Percentiles rank a stretch among this genome's conserved stretches.
These are phyloP conservation scores for Paramecium sonneborni DNA, from an alignment of 73 alveolate species.

Conservation along the genomic window DNA sequence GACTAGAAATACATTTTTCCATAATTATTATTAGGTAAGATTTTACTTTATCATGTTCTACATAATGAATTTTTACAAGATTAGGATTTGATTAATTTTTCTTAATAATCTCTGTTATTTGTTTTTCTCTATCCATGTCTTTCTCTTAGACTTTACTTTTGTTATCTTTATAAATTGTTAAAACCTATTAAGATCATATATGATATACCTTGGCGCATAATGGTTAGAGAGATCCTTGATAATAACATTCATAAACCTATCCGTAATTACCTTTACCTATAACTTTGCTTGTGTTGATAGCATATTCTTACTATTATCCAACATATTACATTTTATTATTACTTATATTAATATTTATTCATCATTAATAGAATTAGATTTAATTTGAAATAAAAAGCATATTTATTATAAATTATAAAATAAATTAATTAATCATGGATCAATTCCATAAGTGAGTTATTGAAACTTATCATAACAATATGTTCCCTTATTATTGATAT, in stretches of 20 bases:
- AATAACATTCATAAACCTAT: too few relatives aligned
- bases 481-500: constrained; percentile 50
- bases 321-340: too few relatives aligned
- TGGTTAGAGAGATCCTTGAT: too few relatives aligned
- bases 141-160: background rate
- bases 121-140: background rate
- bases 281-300: too few relatives aligned
- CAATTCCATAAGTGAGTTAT: constrained; percentile 40
- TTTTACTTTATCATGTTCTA: background rate
- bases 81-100: background rate
- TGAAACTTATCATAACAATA: constrained; percentile 54
- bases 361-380: too few relatives aligned
- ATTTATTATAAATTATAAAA: too few relatives aligned
- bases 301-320: too few relatives aligned
- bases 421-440: background rate
- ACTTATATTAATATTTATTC: too few relatives aligned
- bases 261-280: too few relatives aligned
- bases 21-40: background rate
- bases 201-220: background rate
- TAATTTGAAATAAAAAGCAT: too few relatives aligned
- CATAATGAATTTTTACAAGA: background rate
- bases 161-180: background rate
- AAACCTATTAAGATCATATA: background rate
- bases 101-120: background rate
- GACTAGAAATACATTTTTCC: background rate